phyloP scores from a whole-genome alignment of 768 basidiomycete species.

The Chalciporus chontae region DNA sequence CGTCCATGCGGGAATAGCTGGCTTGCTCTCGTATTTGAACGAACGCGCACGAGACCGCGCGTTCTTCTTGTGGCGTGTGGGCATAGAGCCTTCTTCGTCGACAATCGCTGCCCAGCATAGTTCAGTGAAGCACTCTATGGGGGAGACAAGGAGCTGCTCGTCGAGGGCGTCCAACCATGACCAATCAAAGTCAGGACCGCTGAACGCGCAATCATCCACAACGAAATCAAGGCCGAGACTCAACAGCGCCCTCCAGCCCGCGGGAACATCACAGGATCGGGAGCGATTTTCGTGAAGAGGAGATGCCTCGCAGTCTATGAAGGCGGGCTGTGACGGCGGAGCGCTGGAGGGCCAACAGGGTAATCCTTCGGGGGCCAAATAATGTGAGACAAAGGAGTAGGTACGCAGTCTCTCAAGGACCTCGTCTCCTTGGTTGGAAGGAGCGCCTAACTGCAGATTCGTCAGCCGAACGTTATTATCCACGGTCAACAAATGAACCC shows the following conservation, averaged over 20 bases:
- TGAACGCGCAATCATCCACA: conserved; percentile 23
- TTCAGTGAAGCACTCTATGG: conserved; percentile 38
- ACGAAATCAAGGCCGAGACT: conserved; percentile 12
- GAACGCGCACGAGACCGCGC: conserved; percentile 12
- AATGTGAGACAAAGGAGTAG: conserved; percentile 9
- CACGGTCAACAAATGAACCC: not conserved
- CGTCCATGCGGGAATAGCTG: not conserved
- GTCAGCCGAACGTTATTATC: conserved; percentile 3
- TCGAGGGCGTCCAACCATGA: conserved; percentile 37
- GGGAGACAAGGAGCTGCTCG: conserved; percentile 38
- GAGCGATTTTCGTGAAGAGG: conserved; percentile 7
- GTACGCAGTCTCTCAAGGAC: conserved; percentile 6
- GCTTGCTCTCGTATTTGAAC: conserved; percentile 10
- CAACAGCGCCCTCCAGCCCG: conserved; percentile 1
- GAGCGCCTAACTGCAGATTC: conserved; percentile 19
- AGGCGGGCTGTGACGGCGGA: conserved; percentile 11
- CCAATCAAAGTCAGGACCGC: conserved; percentile 34
- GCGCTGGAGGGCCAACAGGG: conserved; percentile 17
- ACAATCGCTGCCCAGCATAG: conserved; percentile 39
- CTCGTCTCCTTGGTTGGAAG: conserved; percentile 21
- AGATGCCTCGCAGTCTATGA: conserved; percentile 3
- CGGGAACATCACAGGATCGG: not conserved
- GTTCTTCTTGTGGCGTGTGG: not conserved
- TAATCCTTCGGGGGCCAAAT: not conserved
- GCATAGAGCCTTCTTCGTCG: conserved; percentile 18